Conservation (phyloP, 768 basidiomycete species). For the Boletus pseudopeckii region DNA sequence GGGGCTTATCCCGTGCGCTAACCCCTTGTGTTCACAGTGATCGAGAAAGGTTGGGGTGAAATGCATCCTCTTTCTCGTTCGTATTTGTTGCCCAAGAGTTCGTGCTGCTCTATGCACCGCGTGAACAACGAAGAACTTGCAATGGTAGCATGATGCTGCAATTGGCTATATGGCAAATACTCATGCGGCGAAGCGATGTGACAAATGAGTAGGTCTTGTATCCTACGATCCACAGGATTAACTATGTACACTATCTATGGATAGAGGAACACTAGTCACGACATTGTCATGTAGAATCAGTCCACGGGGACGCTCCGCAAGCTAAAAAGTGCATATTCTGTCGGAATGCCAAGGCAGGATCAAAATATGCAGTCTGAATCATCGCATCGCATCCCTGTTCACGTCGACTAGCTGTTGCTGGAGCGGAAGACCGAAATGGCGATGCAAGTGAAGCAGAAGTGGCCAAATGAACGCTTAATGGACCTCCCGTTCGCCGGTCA, state of each 20-base stretch:
- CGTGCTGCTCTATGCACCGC: constrained; percentile 1
- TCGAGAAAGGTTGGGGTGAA: constrained; percentile 7
- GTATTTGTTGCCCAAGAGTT: not conserved
- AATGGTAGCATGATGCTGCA: constrained; percentile 1
- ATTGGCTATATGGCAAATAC: not conserved
- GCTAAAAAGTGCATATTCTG: not conserved
- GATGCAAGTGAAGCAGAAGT: not conserved
- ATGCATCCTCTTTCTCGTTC: not conserved
- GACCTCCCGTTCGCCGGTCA: not conserved
- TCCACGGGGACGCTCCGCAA: too few relatives aligned
- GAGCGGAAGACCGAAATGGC: not conserved
- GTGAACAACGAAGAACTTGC: constrained; percentile 2
- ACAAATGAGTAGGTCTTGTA: not conserved
- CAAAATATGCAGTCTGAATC: not conserved
- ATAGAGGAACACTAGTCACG: too few relatives aligned
- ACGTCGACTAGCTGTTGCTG: not conserved
- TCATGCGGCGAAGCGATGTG: not conserved
- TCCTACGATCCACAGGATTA: not conserved
- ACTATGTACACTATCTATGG: too few relatives aligned
- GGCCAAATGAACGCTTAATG: too few relatives aligned
- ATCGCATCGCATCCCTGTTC: not conserved
- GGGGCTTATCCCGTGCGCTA: not conserved
- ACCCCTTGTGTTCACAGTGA: not conserved
- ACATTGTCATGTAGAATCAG: too few relatives aligned
- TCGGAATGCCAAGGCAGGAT: not conserved